Percentiles rank a stretch among this genome's conserved stretches.
Conservation (phyloP, 2,329 filamentous ascomycete species). For the Botrytis pseudocinerea region DNA sequence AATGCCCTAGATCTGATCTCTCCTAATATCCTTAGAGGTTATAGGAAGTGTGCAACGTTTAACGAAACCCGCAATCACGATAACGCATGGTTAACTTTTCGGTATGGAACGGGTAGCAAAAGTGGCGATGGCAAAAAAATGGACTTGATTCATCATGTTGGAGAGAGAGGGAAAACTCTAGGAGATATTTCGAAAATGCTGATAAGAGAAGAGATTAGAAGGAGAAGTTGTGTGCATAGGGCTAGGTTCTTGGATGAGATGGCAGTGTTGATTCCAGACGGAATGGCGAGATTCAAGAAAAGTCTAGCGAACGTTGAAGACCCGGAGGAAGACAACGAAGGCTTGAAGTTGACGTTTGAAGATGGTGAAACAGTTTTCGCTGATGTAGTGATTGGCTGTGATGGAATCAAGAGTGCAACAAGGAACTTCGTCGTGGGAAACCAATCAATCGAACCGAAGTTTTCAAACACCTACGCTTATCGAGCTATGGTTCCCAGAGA, state of each 20-base stretch:
- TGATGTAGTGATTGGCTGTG: constrained; percentile 58
- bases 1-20: constrained; percentile 27
- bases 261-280: constrained; percentile 5
- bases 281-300: constrained; percentile 16
- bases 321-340: neutral
- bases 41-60: constrained; percentile 24
- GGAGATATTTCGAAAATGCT: neutral
- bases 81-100: constrained; percentile 31
- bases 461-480: constrained; percentile 62
- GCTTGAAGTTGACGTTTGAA: constrained; percentile 10
- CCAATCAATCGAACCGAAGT: constrained; percentile 40
- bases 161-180: neutral
- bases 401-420: constrained; percentile 61
- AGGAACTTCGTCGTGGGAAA: constrained; percentile 54
- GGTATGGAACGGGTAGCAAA: constrained; percentile 14
- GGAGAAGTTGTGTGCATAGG: constrained; percentile 20
- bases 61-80: constrained; percentile 29
- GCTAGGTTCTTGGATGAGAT: constrained; percentile 19
- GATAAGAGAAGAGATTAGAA: neutral
- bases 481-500: constrained; percentile 62
- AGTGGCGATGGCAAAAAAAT: neutral
- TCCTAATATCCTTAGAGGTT: constrained; percentile 27
- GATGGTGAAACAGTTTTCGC: constrained; percentile 37
- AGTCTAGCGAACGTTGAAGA: neutral
- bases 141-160: constrained; percentile 2